Evolutionary conservation across 2,329 filamentous ascomycete genomes (phyloP), one percentile per base, ranked within the genome.

Genomic region (Teratosphaeria pseudoeucalypti): DNA sequence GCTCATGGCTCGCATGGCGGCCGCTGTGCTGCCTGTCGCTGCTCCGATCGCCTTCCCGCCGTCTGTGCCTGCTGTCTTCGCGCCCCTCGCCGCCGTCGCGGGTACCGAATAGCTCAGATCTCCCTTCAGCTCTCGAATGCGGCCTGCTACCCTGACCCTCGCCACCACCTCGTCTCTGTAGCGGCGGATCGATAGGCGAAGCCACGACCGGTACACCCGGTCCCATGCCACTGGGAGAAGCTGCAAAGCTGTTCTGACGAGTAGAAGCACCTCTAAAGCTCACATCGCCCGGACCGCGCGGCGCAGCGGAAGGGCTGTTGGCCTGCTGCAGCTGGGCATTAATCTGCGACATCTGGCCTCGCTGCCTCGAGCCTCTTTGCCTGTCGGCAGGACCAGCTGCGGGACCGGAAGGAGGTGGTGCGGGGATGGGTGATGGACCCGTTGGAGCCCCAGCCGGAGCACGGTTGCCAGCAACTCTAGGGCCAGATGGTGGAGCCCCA

Each of bases 241-340:
- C 55, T 56, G 34, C 12, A 14, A 57, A 27, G 56, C 65, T 68
- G 57, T 61, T 58, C 58, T 67, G 67, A 12, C 67, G 57, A 47
- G 43, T 58, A n/a, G 67, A 65, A 34, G 70, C 71, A 11, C 71
- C 72, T 54, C 71, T 63, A 59, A 72, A 68, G 39, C 67, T 68
- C 19, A 69, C 65, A 53, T 66, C 64, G n/a, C 43, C 43, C 61
- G 68, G 67, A 29, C 60, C 56, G 27, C 60, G 56, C 7, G 65
- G 58, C 10, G 55, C 59, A 16, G 37, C 32, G 16, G 43, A 19
- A 19, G 52, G 23, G 12, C 53, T 49, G 47, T 59, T 57, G 47
- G 37, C 39, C 32, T 56, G 27, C 43, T 58, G 57, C 57, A 61
- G 26, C 60, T 66, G 62, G n/a, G 67, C 63, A 55, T 68, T 69